Evolutionary conservation across 208 protist species (phyloP).

Genomic region (Porcisia deanei): DNA sequence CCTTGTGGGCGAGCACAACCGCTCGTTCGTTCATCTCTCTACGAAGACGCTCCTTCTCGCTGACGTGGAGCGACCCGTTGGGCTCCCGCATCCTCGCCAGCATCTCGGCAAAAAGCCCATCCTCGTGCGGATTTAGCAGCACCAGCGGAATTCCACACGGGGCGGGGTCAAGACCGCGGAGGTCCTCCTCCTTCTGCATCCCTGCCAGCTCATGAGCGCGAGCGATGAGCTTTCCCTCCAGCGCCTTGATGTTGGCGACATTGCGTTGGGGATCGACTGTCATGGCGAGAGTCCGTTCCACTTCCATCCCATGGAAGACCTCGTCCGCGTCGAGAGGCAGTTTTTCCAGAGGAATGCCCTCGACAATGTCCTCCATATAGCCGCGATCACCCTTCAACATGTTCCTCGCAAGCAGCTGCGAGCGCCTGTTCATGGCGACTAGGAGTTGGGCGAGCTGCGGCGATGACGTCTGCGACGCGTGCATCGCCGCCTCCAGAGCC

Average conservation of each 20-base stretch:
- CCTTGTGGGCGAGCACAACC: slow-evolving; percentile 43
- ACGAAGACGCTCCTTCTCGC: slow-evolving; percentile 24
- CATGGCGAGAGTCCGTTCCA: slow-evolving; percentile 61
- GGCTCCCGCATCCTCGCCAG: slow-evolving; percentile 44
- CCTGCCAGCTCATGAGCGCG: slow-evolving; percentile 68
- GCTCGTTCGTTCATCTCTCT: slow-evolving; percentile 49
- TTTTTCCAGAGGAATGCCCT: slow-evolving; percentile 60
- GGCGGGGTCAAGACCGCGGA: slow-evolving; percentile 40
- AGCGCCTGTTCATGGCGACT: slow-evolving; percentile 37
- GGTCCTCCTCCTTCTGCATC: slow-evolving; percentile 58
- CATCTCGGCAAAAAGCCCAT: slow-evolving; percentile 40
- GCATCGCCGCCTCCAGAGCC: slow-evolving; percentile 27
- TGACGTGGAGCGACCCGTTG: slow-evolving; percentile 30
- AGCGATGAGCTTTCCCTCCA: slow-evolving; percentile 60
- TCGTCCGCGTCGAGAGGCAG: slow-evolving; percentile 63
- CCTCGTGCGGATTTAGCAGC: slow-evolving; percentile 62
- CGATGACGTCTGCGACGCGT: slow-evolving; percentile 13
- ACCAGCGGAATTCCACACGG: slow-evolving; percentile 54
- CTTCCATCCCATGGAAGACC: slow-evolving; percentile 59
- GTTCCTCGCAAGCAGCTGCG: slow-evolving; percentile 40
- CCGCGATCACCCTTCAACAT: slow-evolving; percentile 37
- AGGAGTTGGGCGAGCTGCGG: slow-evolving; percentile 34
- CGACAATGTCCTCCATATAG: slow-evolving; percentile 34
- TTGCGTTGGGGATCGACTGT: slow-evolving; percentile 53
- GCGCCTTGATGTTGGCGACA: slow-evolving; percentile 41